These are phyloP conservation scores for Citrus sp. DNA, from an alignment of 345 rosid genomes.

Conservation along the genomic window DNA sequence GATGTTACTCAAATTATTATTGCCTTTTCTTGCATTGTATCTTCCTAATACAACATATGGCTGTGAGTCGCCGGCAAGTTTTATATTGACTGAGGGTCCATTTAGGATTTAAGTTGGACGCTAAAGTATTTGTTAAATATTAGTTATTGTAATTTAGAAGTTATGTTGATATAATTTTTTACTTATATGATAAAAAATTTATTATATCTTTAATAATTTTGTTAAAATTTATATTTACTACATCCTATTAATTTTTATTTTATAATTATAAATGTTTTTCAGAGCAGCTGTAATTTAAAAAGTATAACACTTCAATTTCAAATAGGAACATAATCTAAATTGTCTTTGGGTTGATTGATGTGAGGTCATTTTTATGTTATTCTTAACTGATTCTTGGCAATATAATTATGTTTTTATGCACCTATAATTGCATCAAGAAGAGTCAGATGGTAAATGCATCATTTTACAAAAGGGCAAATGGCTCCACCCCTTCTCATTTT, in stretches of 20 bases:
- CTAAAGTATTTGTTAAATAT: too few species aligned
- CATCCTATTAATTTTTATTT: too few species aligned
- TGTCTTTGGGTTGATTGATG: background rate
- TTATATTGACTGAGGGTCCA: too few species aligned
- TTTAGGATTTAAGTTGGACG: too few species aligned
- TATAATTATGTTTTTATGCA: background rate
- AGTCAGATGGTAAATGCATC: background rate
- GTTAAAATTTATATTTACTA: too few species aligned
- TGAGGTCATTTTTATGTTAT: background rate
- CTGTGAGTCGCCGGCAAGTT: background rate
- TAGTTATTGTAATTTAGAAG: too few species aligned
- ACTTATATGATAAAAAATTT: too few species aligned
- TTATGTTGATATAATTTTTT: too few species aligned
- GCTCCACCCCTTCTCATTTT: background rate
- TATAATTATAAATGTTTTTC: too few species aligned
- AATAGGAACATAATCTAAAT: accelerated
- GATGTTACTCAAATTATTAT: background rate
- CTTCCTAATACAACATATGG: background rate
- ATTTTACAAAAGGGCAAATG: background rate
- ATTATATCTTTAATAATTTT: too few species aligned
- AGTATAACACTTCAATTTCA: too few species aligned
- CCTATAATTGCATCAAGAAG: background rate
- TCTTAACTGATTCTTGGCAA: background rate
- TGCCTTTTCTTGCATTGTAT: background rate
- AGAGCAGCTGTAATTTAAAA: accelerated